These are phyloP conservation scores for Pseudogymnoascus sp. DNA, from an alignment of 2,329 filamentous ascomycete genomes.

Conservation along the genomic window DNA sequence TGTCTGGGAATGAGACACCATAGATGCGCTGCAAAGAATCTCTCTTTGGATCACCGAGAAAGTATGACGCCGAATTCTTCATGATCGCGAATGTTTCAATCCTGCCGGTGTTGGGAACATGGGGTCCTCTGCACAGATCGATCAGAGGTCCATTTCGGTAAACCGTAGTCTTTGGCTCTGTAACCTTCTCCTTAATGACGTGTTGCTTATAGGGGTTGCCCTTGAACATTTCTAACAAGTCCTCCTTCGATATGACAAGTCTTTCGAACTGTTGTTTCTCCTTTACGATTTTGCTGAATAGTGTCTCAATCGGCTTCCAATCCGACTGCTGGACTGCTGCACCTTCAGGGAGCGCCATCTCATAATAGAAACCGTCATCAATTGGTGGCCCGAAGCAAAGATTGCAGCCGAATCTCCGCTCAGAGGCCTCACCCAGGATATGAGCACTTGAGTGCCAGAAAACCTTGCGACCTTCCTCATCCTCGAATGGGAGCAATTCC, in stretches of 20 bases:
- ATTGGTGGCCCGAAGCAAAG: slow-evolving; percentile 92
- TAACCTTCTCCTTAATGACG: slow-evolving; percentile 89
- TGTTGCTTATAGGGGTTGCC: slow-evolving; percentile 99
- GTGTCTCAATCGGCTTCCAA: slow-evolving; percentile 76
- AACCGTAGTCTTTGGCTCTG: slow-evolving; percentile 83
- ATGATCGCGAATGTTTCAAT: slow-evolving; percentile 94
- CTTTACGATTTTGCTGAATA: slow-evolving; percentile 80
- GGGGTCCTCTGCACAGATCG: slow-evolving; percentile 90
- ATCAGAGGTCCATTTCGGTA: slow-evolving; percentile 88
- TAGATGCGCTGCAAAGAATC: slow-evolving; percentile 96
- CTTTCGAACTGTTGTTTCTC: slow-evolving; percentile 95
- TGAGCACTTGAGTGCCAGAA: slow-evolving; percentile 98
- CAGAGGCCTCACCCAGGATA: slow-evolving; percentile 88
- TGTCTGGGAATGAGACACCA: slow-evolving; percentile 91
- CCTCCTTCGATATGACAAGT: slow-evolving; percentile 79
- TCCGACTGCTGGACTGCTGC: slow-evolving; percentile 66
- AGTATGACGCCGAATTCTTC: slow-evolving; percentile 74
- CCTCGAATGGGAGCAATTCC: slow-evolving; percentile 75
- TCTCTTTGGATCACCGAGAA: slow-evolving; percentile 87
- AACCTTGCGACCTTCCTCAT: slow-evolving; percentile 70
- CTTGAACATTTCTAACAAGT: slow-evolving; percentile 90
- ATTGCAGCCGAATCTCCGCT: slow-evolving; percentile 83
- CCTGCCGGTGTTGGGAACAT: slow-evolving; percentile 86
- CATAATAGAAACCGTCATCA: slow-evolving; percentile 91
- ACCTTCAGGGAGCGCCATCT: slow-evolving; percentile 77